Evolutionary conservation across 305 asterid genomes (phyloP), one percentile per base, ranked within the genome.

Genomic region (Fraxinus sp.): DNA sequence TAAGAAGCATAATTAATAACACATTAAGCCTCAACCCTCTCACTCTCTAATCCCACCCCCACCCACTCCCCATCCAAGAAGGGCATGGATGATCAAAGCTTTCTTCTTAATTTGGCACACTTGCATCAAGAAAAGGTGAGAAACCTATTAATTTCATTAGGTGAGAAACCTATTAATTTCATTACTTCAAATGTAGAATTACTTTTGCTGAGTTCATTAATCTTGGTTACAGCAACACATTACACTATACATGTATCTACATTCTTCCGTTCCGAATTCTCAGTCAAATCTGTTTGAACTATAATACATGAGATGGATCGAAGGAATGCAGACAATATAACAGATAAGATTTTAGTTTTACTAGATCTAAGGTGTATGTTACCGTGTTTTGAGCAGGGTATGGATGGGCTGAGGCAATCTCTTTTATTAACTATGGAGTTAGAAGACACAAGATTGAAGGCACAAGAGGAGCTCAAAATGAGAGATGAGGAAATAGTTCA

Each of bases 91-190:
- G 87, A 78, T 83, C 95, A 89, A 77, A 85, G 88, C 86, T 87
- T 87, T 82, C 90, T 88, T 87, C 93, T 91, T 28, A 91, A 91
- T 84, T 95, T 93, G 91, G 59, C 94, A 71, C 87, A 80, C 84
- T 87, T 86, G 91, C 86, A 66, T 86, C 97, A 89, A 85, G 94
- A 91, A 74, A 92, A 95, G 98, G 98, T 95, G 11, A 77, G 86
- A 24, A 33, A 20, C 5, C 35, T 1, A 16, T 77, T 3, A 18
- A 30, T 80, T 5, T 41, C 18, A 57, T 26, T 35, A 57, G 35
- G 5, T 32, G 35, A 32, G 35, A 32, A 32, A 32, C 35, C 28
- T 1, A 16, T 77, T 3, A 18, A 30, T 80, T 5, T 41, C 18
- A 57, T 26, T 35, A 57, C 28, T 57, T 57, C 20, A 52, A 52